These are phyloP conservation scores for Pythium utonaiense DNA, from an alignment of 352 stramenopile species.

Conservation along the genomic window DNA sequence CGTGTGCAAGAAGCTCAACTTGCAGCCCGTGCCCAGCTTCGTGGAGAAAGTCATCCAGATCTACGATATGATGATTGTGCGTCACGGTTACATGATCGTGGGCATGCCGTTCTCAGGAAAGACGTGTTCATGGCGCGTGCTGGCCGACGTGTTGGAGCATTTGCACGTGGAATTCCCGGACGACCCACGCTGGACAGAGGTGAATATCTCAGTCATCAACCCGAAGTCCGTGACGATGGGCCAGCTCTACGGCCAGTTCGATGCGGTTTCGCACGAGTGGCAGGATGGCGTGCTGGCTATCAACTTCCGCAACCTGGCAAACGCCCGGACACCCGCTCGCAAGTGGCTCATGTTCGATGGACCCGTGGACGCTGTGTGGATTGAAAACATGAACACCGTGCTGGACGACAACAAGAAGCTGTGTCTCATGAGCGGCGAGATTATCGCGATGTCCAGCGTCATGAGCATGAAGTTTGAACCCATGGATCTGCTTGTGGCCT, in stretches of 20 bases:
- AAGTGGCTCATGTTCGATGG: constrained; percentile 95
- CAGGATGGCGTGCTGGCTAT: constrained; percentile 93
- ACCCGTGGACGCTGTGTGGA: constrained; percentile 93
- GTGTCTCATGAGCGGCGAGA: constrained; percentile 93
- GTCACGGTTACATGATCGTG: constrained; percentile 95
- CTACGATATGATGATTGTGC: constrained; percentile 97
- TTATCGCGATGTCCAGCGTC: constrained; percentile 92
- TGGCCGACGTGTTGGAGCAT: constrained; percentile 85
- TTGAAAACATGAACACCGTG: constrained; percentile 96
- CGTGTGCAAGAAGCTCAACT: constrained; percentile 74
- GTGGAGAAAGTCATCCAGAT: constrained; percentile 94
- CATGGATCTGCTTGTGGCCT: constrained; percentile 92
- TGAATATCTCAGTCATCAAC: constrained; percentile 87
- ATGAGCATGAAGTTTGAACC: constrained; percentile 98
- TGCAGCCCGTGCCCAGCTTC: constrained; percentile 89
- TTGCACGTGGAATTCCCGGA: constrained; percentile 65
- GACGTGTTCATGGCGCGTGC: constrained; percentile 86
- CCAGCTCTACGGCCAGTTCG: constrained; percentile 93
- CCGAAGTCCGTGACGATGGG: constrained; percentile 93
- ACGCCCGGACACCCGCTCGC: constrained; percentile 63
- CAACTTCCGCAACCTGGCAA: constrained; percentile 86
- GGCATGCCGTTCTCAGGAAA: constrained; percentile 94
- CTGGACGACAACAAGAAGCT: constrained; percentile 94
- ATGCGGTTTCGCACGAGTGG: constrained; percentile 94
- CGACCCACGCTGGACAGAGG: constrained; percentile 72